Evolutionary conservation across 2,329 filamentous ascomycete genomes (phyloP).

Genomic region (Colletotrichum sp.): DNA sequence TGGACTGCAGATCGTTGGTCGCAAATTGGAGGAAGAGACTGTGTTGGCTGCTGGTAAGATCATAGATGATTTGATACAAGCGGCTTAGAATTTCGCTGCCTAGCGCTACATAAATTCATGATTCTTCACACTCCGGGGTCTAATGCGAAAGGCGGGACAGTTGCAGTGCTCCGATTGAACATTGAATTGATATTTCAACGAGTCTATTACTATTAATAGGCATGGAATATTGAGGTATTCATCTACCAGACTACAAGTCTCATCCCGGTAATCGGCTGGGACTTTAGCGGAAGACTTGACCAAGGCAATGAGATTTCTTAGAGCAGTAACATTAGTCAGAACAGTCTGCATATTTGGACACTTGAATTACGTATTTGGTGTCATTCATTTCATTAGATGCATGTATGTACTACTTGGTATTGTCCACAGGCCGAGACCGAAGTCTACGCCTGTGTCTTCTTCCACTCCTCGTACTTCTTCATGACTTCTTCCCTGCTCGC

Average conservation of each 20-base stretch:
- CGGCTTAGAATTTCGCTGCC: neutral
- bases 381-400: neutral
- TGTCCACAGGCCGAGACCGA: neutral
- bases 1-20: constrained; percentile 5
- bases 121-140: fast-evolving
- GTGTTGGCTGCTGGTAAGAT: constrained; percentile 3
- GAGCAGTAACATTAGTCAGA: fast-evolving
- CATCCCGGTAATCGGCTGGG: fast-evolving
- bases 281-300: fast-evolving
- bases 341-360: neutral
- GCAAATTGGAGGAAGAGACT: constrained; percentile 4
- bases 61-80: neutral
- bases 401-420: neutral
- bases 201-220: neutral
- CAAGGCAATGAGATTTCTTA: neutral
- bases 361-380: neutral
- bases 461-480: constrained; percentile 18
- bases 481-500: constrained; percentile 33
- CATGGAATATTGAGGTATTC: neutral
- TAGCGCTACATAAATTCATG: fast-evolving
- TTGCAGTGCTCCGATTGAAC: fast-evolving
- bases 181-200: neutral
- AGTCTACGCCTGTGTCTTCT: constrained; percentile 2
- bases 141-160: fast-evolving
- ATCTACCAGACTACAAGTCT: neutral